These are phyloP conservation scores for Plasmodium berghei DNA, from an alignment of 169 alveolate species.

Conservation along the genomic window DNA sequence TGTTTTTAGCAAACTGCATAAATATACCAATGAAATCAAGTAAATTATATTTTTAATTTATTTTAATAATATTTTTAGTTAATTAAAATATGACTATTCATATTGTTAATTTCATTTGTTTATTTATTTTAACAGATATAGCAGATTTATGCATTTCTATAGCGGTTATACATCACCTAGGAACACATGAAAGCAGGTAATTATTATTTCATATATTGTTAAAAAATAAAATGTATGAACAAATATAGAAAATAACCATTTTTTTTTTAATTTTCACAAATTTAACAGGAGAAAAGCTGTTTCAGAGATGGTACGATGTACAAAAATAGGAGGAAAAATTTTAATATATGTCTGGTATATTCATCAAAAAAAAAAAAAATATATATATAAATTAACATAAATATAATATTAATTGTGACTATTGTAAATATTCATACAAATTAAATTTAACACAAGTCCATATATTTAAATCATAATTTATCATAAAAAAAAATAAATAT, in stretches of 20 bases:
- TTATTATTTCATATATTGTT: constrained; percentile 77
- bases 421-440: not conserved
- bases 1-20: constrained; percentile 62
- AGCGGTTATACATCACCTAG: constrained; percentile 96
- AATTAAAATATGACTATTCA: not conserved
- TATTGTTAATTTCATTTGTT: not conserved
- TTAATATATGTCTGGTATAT: constrained; percentile 92
- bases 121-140: constrained; percentile 78
- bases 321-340: constrained; percentile 88
- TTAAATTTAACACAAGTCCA: too few species aligned
- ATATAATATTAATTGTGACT: not conserved
- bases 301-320: constrained; percentile 89
- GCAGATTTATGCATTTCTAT: constrained; percentile 93
- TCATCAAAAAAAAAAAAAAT: not conserved
- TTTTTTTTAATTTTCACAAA: not conserved
- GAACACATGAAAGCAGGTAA: constrained; percentile 90
- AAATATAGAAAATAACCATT: not conserved
- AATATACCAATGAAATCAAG: constrained; percentile 45
- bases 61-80: constrained; percentile 81
- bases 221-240: not conserved
- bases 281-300: constrained; percentile 18
- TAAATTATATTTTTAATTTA: constrained; percentile 77
- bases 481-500: not conserved
- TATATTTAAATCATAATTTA: not conserved
- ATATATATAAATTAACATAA: not conserved